Evolutionary conservation across 2,329 filamentous ascomycete species (phyloP), one percentile per base, ranked within the genome.

Genomic region (Epichloe festucae): DNA sequence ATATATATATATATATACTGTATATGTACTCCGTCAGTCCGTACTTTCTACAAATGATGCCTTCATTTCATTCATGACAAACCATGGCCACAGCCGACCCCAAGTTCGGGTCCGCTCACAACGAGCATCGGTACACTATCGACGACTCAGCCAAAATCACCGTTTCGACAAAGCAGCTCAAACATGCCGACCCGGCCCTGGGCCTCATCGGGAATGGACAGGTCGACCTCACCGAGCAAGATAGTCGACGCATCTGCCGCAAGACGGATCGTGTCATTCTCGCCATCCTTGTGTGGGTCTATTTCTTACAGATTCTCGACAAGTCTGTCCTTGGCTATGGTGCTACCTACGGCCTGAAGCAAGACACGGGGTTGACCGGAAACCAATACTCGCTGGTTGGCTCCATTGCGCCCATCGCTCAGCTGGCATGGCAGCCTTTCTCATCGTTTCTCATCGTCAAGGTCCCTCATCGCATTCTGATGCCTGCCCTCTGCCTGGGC

Each of bases 241-340:
- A 61, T 43, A 59, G 53, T 23, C 52, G 54, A 3, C 73, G 74
- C 10, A 82, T 84, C 54, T 71, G 75, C 27, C 72, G 71, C 42
- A 82, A 83, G 63, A 84, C 79, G 1, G 82, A 85, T 59, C 72
- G 70, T 47, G 70, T 72, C 31, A 79, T 85, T 51, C 69, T 85
- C 1, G 59, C 61, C 3, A 72, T 79, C 47, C 69, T 79, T 1
- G 61, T 76, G 46, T 79, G 76, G 76, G 74, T 78, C n/a, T 79
- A 79, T 60, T 79, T 79, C 58, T 67, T 80, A 12, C 75, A 78
- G 55, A 67, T 79, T 38, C 69, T 81, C n/a, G 77, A 81, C 64
- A 81, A 81, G 62, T 69, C 72, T 1, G 73, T 78, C 0, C 69
- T 82, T 0, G 76, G 76, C 10, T 80, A 77, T 52, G 75, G 73